Evolutionary conservation across 345 rosid genomes (phyloP).

Genomic region (Eutrema heterophyllum): DNA sequence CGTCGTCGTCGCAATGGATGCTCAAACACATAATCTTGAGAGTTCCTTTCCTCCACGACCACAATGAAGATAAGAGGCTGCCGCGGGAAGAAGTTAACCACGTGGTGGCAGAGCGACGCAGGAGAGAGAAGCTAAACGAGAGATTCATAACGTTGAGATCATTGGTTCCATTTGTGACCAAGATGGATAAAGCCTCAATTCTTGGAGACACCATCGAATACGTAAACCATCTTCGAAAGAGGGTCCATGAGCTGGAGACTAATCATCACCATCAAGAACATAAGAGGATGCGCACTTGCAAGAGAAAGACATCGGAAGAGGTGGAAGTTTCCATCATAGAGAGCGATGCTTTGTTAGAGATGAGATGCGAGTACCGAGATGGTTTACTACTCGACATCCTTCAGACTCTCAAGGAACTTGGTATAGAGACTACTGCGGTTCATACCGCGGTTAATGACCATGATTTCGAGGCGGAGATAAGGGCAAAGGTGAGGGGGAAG

Average conservation of each 20-base stretch:
- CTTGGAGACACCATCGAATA: slow-evolving; percentile 94
- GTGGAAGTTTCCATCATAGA: slow-evolving; percentile 96
- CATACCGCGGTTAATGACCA: slow-evolving; percentile 56
- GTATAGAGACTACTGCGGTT: slow-evolving; percentile 68
- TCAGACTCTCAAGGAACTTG: slow-evolving; percentile 61
- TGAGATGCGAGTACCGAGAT: slow-evolving; percentile 66
- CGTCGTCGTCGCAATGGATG: slow-evolving; percentile 65
- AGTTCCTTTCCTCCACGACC: slow-evolving; percentile 70
- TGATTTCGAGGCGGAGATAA: slow-evolving; percentile 62
- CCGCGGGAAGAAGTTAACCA: slow-evolving; percentile 76
- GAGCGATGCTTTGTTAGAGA: slow-evolving; percentile 73
- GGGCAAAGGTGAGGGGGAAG: slow-evolving; percentile 86
- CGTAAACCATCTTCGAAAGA: slow-evolving; percentile 76
- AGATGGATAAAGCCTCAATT: slow-evolving; percentile 98
- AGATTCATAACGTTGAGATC: slow-evolving; percentile 74
- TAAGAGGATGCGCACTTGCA: slow-evolving; percentile 38
- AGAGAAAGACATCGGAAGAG: slow-evolving; percentile 34
- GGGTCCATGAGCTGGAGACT: slow-evolving; percentile 74
- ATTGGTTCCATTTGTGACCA: slow-evolving; percentile 88
- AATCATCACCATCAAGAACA: slow-evolving; percentile 1
- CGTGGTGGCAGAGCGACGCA: slow-evolving; percentile 88
- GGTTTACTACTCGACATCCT: slow-evolving; percentile 79
- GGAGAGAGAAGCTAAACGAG: slow-evolving; percentile 93
- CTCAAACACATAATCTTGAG: slow-evolving; percentile 75
- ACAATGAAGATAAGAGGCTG: slow-evolving; percentile 44